A percentile compares a stretch with the other conserved stretches of the same genome.
Conservation (phyloP, 2,329 filamentous ascomycete species). For the Tolypocladium tundrense region DNA sequence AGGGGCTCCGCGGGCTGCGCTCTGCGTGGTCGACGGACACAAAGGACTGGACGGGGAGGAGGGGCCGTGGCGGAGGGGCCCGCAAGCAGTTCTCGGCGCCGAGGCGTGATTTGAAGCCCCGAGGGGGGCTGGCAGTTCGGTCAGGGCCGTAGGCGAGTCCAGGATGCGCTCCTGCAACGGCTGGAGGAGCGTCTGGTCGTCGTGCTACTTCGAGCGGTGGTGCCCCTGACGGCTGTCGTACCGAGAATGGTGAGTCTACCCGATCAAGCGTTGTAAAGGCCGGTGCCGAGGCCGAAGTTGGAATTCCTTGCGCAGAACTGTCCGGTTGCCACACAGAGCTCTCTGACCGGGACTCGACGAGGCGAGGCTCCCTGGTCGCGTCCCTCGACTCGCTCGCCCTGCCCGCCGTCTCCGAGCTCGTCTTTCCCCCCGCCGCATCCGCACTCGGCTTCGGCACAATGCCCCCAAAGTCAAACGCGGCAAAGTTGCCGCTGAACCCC, state of each 20-base stretch:
- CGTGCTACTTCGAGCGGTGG: background rate
- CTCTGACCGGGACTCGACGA: background rate
- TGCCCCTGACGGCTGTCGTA: background rate
- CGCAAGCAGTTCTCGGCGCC: slow-evolving; percentile 10
- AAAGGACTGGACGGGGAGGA: slow-evolving; percentile 11
- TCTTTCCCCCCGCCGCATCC: background rate
- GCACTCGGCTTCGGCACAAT: slow-evolving; percentile 10
- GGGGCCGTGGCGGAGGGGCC: slow-evolving; percentile 10
- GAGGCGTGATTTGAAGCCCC: slow-evolving; percentile 14
- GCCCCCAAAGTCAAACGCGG: slow-evolving; percentile 27
- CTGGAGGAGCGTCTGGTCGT: background rate
- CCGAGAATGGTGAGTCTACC: background rate
- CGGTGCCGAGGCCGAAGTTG: background rate
- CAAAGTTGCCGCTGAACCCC: slow-evolving; percentile 26
- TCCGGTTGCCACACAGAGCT: background rate
- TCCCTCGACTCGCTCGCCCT: background rate
- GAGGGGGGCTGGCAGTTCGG: background rate
- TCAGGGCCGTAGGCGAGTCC: background rate
- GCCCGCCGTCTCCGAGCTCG: background rate
- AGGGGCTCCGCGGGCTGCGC: slow-evolving; percentile 10
- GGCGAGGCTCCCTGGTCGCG: background rate
- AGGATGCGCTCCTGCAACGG: background rate
- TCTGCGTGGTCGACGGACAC: slow-evolving; percentile 7
- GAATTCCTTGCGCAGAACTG: background rate
- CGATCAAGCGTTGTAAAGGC: background rate